A percentile compares a stretch with the other conserved stretches of the same genome.
Conservation (phyloP, 805 yeast genomes). For the Schwanniomyces polymorphus region DNA sequence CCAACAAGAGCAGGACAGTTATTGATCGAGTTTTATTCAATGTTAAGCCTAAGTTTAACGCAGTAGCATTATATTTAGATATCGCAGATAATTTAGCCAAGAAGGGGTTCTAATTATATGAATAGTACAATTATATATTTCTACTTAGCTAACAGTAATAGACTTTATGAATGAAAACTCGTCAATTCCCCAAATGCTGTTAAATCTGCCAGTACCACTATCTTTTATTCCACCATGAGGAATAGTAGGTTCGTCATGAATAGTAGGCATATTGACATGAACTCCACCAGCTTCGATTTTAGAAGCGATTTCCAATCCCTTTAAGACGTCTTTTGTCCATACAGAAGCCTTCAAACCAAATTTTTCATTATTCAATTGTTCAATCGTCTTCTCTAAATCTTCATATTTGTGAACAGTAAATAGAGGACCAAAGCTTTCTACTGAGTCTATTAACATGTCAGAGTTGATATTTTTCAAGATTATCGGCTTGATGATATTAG, state of each 20-base stretch:
- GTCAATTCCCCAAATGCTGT: slow-evolving; percentile 44
- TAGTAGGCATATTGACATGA: slow-evolving; percentile 33
- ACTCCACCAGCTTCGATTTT: slow-evolving; percentile 41
- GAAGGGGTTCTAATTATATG: slow-evolving; percentile 47
- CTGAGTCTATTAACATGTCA: slow-evolving; percentile 24
- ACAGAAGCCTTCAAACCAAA: slow-evolving; percentile 44
- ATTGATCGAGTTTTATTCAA: slow-evolving; percentile 28
- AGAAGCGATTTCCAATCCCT: slow-evolving; percentile 32
- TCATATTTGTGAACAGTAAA: slow-evolving; percentile 27
- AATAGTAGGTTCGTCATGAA: slow-evolving; percentile 33
- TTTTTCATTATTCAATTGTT: slow-evolving; percentile 21
- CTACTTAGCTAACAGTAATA: slow-evolving; percentile 19
- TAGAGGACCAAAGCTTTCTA: slow-evolving; percentile 48
- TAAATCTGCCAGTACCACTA: slow-evolving; percentile 37
- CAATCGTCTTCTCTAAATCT: slow-evolving; percentile 14
- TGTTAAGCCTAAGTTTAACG: slow-evolving; percentile 51
- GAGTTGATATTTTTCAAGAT: slow-evolving; percentile 29
- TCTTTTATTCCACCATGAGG: slow-evolving; percentile 50
- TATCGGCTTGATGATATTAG: slow-evolving; percentile 20
- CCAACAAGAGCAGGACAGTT: slow-evolving; percentile 47
- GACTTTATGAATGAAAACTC: slow-evolving; percentile 39
- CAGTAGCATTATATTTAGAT: slow-evolving; percentile 67
- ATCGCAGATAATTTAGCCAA: slow-evolving; percentile 63
- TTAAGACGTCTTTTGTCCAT: slow-evolving; percentile 37
- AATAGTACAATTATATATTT: not conserved